Evolutionary conservation across 2,329 filamentous ascomycete genomes (phyloP), one percentile per base, ranked within the genome.

Genomic region (Alternaria metachromatica): DNA sequence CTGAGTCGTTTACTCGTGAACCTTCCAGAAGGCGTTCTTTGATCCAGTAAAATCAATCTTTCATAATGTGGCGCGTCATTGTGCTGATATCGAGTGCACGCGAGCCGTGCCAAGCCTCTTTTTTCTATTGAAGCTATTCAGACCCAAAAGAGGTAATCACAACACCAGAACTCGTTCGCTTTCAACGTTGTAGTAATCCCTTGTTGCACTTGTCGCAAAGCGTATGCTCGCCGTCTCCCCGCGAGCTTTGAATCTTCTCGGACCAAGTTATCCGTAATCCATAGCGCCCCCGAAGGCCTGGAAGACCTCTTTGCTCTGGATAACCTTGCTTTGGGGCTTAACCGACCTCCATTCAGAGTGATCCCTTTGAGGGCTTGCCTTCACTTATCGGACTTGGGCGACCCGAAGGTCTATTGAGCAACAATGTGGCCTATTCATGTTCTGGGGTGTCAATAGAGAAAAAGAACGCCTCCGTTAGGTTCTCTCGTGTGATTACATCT

Each of bases 71-170:
- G 30, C 28, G 9, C 9, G n/a, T 37, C 44, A 33, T 55, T 20
- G 20, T 15, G n/a, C 12, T 51, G 11, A 53, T n/a, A 21, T 63
- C 8, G 50, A 41, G 30, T 43, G 13, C n/a, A 58, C 44, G 41
- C 30, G 45, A 20, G 43, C 8, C 13, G 23, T 49, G 72, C 68
- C 72, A 75, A 76, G 70, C 53, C 58, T 63, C 33, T 26, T 30
- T 49, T 55, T 54, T 62, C 65, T 71, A 75, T 75, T 71, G 63
- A 68, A 51, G 55, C 65, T 78, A 77, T 77, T 77, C 67, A 76
- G 62, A 67, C 67, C 72, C 67, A n/a, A 63, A 73, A 70, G 33
- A 51, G 69, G 68, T 33, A 66, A 70, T 43, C 45, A 57, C 56
- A 66, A 49, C 43, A 61, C 30, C 50, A 59, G 58, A 21, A 58